These are phyloP conservation scores for Dianthus caryophyllus DNA, from an alignment of 148 eudicot genomes.

Conservation along the genomic window DNA sequence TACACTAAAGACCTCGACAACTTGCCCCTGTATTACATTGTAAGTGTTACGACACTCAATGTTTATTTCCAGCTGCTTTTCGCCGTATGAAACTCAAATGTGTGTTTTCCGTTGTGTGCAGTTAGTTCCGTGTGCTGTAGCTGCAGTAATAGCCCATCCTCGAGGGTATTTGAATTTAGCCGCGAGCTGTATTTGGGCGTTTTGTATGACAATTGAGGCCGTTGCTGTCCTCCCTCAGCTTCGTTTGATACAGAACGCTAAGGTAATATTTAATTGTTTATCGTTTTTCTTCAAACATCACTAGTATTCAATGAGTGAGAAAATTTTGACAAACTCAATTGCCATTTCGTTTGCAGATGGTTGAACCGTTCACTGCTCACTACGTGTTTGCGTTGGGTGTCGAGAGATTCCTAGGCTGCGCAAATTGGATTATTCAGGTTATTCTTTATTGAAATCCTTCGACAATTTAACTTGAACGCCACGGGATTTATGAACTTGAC, in stretches of 20 bases:
- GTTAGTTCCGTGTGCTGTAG: conserved; percentile 52
- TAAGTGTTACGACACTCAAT: conserved; percentile 20
- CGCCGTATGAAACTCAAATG: no score
- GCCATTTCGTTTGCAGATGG: conserved; percentile 42
- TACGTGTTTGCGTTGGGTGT: conserved; percentile 86
- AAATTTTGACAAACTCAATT: not conserved
- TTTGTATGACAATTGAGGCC: conserved; percentile 57
- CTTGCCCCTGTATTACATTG: conserved; percentile 53
- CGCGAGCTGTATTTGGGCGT: conserved; percentile 54
- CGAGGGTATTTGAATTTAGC: conserved; percentile 20
- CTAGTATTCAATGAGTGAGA: no score
- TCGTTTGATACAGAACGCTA: conserved; percentile 67
- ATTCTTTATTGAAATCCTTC: not conserved
- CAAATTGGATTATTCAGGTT: conserved; percentile 83
- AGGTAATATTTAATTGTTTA: conserved; percentile 48
- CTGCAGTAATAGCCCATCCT: conserved; percentile 54
- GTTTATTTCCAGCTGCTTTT: not conserved
- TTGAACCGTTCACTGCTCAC: conserved; percentile 81
- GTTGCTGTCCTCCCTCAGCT: conserved; percentile 85
- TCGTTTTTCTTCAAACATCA: not conserved
- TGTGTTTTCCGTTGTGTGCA: conserved; percentile 19
- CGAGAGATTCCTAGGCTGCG: conserved; percentile 71
- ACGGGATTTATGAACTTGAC: not conserved
- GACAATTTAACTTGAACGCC: not conserved
- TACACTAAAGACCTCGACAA: conserved; percentile 59